Evolutionary conservation across 2,329 filamentous ascomycete species (phyloP).

Genomic region (Fusarium marasasianum): DNA sequence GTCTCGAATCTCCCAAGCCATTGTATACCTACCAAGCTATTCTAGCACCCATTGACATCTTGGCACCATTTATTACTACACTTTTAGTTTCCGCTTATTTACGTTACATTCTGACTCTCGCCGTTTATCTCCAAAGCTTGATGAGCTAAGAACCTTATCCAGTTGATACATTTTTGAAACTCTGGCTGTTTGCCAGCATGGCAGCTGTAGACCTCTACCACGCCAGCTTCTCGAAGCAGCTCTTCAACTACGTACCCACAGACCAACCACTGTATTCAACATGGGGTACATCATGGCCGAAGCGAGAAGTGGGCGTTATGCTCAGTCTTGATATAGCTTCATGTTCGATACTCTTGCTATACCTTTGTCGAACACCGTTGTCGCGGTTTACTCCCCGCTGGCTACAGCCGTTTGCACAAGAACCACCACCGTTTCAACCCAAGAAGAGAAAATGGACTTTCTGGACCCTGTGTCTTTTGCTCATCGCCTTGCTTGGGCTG

Average conservation of each 20-base stretch:
- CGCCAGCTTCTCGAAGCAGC: conserved; percentile 20
- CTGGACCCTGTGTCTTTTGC: conserved; percentile 51
- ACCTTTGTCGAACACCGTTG: conserved; percentile 41
- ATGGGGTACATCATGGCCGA: conserved; percentile 12
- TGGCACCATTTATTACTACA: neutral
- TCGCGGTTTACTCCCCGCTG: conserved; percentile 50
- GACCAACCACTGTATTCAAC: neutral
- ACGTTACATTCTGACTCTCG: neutral
- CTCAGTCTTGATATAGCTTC: conserved; percentile 40
- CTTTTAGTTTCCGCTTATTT: neutral
- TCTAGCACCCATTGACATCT: neutral
- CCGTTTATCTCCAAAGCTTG: neutral
- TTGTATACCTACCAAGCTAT: neutral
- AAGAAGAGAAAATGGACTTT: conserved; percentile 49
- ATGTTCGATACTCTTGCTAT: conserved; percentile 44
- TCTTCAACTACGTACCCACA: neutral
- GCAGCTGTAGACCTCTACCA: conserved; percentile 25
- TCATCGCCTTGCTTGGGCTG: conserved; percentile 49
- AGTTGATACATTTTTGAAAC: neutral
- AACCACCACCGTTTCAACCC: conserved; percentile 40
- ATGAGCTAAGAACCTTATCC: conserved; percentile 14
- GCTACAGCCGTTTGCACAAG: conserved; percentile 55
- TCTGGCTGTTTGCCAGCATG: conserved; percentile 12
- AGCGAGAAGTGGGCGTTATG: conserved; percentile 25
- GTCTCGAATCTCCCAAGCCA: neutral